Conservation (phyloP, 352 stramenopile genomes). For the Globisporangium cystogenes region DNA sequence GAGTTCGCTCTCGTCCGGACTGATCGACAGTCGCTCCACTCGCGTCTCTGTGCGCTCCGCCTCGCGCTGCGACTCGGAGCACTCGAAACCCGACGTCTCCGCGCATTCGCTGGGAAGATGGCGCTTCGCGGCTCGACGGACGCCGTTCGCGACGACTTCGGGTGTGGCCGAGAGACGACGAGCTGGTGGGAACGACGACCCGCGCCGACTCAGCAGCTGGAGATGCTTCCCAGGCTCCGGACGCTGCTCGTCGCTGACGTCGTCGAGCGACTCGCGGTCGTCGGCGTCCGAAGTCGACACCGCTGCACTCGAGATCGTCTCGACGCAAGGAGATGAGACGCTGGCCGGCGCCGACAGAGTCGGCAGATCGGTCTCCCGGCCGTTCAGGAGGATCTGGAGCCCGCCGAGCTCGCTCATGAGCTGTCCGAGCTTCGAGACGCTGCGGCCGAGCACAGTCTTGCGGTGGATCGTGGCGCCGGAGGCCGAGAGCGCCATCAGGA, state of each 20-base stretch:
- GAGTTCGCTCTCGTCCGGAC: too few relatives aligned
- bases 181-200: neutral
- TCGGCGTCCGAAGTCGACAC: too few relatives aligned
- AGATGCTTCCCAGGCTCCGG: neutral
- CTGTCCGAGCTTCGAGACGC: conserved; percentile 1
- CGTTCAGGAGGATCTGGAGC: neutral
- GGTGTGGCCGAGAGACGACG: neutral
- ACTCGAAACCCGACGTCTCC: too few relatives aligned
- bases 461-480: neutral
- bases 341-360: too few relatives aligned
- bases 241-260: neutral
- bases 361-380: neutral
- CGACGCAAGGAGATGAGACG: neutral
- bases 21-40: too few relatives aligned
- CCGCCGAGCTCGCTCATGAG: conserved; percentile 1
- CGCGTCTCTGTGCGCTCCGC: too few relatives aligned
- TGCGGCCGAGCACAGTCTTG: conserved; percentile 2
- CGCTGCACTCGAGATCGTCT: neutral
- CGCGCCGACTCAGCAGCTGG: neutral
- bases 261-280: too few relatives aligned
- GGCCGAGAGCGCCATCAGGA: neutral
- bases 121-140: neutral
- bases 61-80: too few relatives aligned
- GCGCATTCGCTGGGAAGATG: too few relatives aligned
- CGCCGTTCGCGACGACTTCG: neutral